Conservation (phyloP, 257 asterid genomes). For the Nicotiana knightiana region DNA sequence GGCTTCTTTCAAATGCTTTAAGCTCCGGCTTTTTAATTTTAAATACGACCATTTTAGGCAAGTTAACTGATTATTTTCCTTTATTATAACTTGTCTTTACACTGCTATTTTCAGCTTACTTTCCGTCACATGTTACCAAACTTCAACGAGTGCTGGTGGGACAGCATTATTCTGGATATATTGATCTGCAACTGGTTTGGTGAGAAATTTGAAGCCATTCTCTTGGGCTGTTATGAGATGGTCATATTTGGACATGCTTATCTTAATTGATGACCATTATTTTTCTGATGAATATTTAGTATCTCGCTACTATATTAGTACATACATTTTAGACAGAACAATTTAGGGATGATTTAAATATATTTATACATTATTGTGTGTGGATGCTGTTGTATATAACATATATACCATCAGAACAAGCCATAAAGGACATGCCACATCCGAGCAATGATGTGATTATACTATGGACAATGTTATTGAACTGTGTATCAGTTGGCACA, state of each 20-base stretch:
- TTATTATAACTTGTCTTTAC: conserved; percentile 1
- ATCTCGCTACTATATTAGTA: not conserved
- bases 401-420: not conserved
- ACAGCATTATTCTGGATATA: conserved; percentile 89
- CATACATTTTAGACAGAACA: not conserved
- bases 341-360: not conserved
- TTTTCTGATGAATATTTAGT: not conserved
- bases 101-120: conserved; percentile 67
- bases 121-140: conserved; percentile 98
- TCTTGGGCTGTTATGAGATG: not conserved
- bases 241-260: not conserved
- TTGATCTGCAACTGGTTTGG: conserved; percentile 99
- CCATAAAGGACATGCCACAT: not conserved
- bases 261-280: not conserved
- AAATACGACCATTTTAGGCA: not conserved
- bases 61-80: not conserved
- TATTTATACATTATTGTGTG: not conserved
- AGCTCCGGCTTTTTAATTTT: not conserved
- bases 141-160: conserved; percentile 99
- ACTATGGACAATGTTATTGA: not conserved
- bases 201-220: conserved; percentile 24
- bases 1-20: conserved; percentile 6
- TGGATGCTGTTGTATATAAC: not conserved
- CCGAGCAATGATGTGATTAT: not conserved
- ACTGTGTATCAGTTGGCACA: not conserved